Evolutionary conservation across 352 stramenopile species (phyloP).

Genomic region (Pythium brachiatum): DNA sequence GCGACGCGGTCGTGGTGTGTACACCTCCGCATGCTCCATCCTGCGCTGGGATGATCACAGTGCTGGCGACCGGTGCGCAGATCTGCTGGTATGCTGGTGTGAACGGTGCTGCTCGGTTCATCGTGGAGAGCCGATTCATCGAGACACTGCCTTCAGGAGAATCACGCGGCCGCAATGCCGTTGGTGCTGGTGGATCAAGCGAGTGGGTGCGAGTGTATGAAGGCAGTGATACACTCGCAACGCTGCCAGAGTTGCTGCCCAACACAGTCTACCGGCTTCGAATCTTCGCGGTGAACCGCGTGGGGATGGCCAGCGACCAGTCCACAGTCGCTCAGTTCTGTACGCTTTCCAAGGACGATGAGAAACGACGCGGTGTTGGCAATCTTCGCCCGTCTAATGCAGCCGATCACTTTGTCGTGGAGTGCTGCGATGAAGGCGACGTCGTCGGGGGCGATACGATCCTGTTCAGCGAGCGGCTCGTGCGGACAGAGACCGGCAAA

Average conservation of each 20-base stretch:
- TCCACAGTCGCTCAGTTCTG: constrained; percentile 80
- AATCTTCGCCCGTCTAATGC: constrained; percentile 38
- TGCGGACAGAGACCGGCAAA: constrained; percentile 41
- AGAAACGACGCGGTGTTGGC: constrained; percentile 29
- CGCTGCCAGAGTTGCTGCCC: constrained; percentile 58
- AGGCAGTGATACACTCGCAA: constrained; percentile 63
- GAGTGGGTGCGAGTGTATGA: constrained; percentile 83
- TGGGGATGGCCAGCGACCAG: constrained; percentile 56
- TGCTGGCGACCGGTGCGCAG: constrained; percentile 45
- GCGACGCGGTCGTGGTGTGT: constrained; percentile 68
- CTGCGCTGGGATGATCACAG: constrained; percentile 53
- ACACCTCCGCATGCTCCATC: constrained; percentile 55
- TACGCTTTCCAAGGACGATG: constrained; percentile 63
- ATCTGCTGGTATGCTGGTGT: constrained; percentile 83
- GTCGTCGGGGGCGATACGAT: constrained; percentile 88
- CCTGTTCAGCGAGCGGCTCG: constrained; percentile 91
- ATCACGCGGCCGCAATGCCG: not conserved
- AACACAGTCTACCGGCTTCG: constrained; percentile 85
- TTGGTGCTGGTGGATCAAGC: constrained; percentile 5
- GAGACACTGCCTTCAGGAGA: constrained; percentile 43
- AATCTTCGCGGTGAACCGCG: constrained; percentile 77
- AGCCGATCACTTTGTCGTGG: constrained; percentile 67
- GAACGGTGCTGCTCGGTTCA: constrained; percentile 62
- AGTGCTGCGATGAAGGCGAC: constrained; percentile 73
- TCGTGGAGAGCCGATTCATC: constrained; percentile 74